phyloP scores from a whole-genome alignment of 345 rosid species.

The Lagerstroemia speciosa region DNA sequence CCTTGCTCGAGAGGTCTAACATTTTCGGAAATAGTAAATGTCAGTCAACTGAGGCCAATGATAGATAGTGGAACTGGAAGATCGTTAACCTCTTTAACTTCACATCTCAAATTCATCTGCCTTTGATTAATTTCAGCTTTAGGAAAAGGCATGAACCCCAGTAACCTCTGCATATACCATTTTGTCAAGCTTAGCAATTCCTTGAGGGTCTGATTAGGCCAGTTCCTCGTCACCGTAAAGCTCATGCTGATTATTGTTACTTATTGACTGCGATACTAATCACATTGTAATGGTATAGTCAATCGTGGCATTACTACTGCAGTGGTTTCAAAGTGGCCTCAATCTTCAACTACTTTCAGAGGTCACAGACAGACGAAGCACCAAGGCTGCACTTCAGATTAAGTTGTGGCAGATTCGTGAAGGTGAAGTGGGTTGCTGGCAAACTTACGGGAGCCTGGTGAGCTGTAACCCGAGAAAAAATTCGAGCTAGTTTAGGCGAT shows the following conservation, averaged over 20 bases:
- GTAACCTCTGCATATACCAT: not conserved
- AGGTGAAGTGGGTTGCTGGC: not conserved
- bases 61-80: not conserved
- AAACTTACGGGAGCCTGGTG: not conserved
- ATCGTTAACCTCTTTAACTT: not conserved
- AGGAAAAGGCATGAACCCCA: not conserved
- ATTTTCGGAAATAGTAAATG: conserved; percentile 21
- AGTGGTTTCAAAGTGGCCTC: not conserved
- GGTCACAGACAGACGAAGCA: not conserved
- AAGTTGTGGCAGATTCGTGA: not conserved
- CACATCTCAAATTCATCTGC: not conserved
- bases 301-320: not conserved
- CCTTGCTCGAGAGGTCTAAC: conserved; percentile 39
- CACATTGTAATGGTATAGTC: not conserved
- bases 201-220: not conserved
- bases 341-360: too few species aligned
- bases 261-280: not conserved
- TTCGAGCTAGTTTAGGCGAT: not conserved
- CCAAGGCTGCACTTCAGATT: not conserved
- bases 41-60: conserved; percentile 10
- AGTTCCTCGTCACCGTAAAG: not conserved
- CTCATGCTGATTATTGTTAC: not conserved
- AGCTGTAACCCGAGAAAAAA: not conserved
- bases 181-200: not conserved
- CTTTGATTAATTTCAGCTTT: not conserved